phyloP scores from a whole-genome alignment of 768 basidiomycete species.

The Astraeus odoratus region DNA sequence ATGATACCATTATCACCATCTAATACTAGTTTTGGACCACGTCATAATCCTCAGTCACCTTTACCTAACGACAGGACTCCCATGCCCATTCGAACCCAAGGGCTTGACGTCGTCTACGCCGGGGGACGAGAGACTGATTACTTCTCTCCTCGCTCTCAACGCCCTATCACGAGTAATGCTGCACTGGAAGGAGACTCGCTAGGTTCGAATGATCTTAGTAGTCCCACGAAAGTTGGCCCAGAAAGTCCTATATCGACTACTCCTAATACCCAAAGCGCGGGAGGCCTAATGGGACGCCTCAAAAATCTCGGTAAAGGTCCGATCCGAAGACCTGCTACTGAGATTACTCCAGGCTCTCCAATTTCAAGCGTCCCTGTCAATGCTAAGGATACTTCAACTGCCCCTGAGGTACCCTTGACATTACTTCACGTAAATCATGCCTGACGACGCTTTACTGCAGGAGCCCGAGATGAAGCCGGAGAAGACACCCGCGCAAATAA shows the following conservation, averaged over 20 bases:
- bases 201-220: constrained; percentile 32
- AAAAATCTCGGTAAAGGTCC: constrained; percentile 65
- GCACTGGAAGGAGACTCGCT: constrained; percentile 48
- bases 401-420: constrained; percentile 20
- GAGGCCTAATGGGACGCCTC: constrained; percentile 72
- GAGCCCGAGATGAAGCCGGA: constrained; percentile 21
- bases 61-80: constrained; percentile 22
- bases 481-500: constrained; percentile 46
- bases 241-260: constrained; percentile 33
- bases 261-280: constrained; percentile 42
- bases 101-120: constrained; percentile 31
- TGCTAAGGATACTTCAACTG: constrained; percentile 9
- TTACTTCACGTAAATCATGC: neutral
- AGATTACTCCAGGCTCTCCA: constrained; percentile 21
- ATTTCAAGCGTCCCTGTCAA: constrained; percentile 9
- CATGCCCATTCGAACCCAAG: constrained; percentile 37
- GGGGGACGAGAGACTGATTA: constrained; percentile 42
- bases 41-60: constrained; percentile 32
- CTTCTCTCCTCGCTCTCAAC: constrained; percentile 40
- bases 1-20: constrained; percentile 43
- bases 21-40: constrained; percentile 24
- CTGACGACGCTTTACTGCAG: constrained; percentile 12
- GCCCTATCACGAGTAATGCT: constrained; percentile 35
- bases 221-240: constrained; percentile 24
- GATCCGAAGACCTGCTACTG: constrained; percentile 24